Percentiles rank a stretch among this genome's conserved stretches.
Conservation (phyloP, 805 yeast species). For the Torulaspora maleeae region DNA sequence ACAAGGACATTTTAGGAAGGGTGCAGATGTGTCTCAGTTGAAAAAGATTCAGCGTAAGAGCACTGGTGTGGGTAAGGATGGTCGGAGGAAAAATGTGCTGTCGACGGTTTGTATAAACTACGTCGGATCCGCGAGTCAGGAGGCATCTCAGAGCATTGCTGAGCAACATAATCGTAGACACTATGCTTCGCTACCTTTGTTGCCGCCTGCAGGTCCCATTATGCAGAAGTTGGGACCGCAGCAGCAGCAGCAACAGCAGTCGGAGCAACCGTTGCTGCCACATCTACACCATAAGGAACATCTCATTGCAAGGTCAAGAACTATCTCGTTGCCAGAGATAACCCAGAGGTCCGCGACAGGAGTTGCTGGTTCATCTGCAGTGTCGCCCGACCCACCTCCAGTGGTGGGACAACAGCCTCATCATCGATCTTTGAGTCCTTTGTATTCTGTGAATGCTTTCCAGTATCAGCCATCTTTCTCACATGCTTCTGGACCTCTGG, state of each 20-base stretch:
- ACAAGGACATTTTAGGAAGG: conserved; percentile 25
- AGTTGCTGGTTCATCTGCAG: neutral
- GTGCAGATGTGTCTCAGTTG: conserved; percentile 21
- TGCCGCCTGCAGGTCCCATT: conserved; percentile 8
- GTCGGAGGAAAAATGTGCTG: conserved; percentile 30
- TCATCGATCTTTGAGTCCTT: conserved; percentile 1
- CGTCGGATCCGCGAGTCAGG: conserved; percentile 11
- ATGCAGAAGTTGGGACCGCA: conserved; percentile 1
- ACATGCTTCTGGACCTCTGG: neutral
- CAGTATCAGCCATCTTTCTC: neutral
- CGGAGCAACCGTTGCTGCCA: conserved; percentile 9
- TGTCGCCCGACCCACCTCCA: neutral
- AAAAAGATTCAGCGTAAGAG: conserved; percentile 32
- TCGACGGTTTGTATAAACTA: conserved; percentile 31
- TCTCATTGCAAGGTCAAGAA: conserved; percentile 10
- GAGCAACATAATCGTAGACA: conserved; percentile 10
- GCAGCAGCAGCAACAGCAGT: conserved; percentile 1
- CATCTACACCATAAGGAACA: conserved; percentile 11
- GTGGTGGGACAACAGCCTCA: neutral
- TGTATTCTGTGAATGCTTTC: neutral
- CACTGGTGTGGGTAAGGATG: conserved; percentile 32
- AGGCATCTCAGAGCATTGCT: neutral
- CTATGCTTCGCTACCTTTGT: conserved; percentile 12
- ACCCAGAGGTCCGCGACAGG: conserved; percentile 5
- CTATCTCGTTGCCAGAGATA: conserved; percentile 15